These are phyloP conservation scores for Elasticomyces elasticus DNA, from an alignment of 495 filamentous ascomycete species.

Conservation along the genomic window DNA sequence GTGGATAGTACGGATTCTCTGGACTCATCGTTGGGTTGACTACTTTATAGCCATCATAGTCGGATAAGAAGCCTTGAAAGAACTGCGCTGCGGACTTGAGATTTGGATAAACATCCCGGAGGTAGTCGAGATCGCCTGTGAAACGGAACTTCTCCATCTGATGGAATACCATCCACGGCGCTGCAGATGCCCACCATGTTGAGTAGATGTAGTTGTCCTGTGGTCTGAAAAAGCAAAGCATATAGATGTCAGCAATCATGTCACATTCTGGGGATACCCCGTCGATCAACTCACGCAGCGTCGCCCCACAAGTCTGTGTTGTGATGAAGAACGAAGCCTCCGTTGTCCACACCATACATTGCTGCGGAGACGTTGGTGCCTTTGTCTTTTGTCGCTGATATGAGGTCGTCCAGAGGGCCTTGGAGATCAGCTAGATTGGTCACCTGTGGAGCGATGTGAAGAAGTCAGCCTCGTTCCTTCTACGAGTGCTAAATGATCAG, in stretches of 20 bases:
- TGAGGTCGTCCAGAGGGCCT: conserved; percentile 33
- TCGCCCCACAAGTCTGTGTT: conserved; percentile 26
- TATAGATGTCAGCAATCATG: no score
- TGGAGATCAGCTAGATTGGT: conserved; percentile 31
- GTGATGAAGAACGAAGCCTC: conserved; percentile 32
- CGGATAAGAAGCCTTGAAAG: conserved; percentile 17
- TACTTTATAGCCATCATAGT: conserved; percentile 14
- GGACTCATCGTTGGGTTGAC: conserved; percentile 19
- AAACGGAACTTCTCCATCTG: conserved; percentile 19
- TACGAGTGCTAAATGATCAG: no score
- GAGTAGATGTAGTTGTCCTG: conserved; percentile 16
- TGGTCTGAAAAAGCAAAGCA: no score
- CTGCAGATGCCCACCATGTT: conserved; percentile 17
- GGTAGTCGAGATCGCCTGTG: conserved; percentile 14
- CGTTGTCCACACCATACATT: conserved; percentile 39
- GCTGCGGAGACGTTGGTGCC: conserved; percentile 33
- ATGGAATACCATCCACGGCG: conserved; percentile 17
- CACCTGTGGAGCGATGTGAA: conserved; percentile 22
- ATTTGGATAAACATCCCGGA: conserved; percentile 8
- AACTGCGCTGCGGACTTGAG: conserved; percentile 16
- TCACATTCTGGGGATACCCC: no score
- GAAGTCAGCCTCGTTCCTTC: not conserved
- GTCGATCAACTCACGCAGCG: no score
- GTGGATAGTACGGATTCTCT: conserved; percentile 18
- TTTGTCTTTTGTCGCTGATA: conserved; percentile 31